Base-by-base conservation (phyloP, 2,329 filamentous ascomycete species). In the Hansfordia pulvinata region DNA sequence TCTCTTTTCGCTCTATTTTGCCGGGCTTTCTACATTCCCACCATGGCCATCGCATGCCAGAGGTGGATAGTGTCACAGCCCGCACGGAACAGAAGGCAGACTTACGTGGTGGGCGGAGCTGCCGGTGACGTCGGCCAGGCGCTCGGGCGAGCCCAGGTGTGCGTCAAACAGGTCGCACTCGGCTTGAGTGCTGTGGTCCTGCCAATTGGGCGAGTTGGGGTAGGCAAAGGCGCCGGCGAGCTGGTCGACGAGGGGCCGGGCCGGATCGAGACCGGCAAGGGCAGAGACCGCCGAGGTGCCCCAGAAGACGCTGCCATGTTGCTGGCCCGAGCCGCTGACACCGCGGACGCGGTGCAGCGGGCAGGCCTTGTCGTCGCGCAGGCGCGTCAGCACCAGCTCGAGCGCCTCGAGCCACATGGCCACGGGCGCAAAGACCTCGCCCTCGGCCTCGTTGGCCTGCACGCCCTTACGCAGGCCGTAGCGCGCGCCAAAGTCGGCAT, bases 261-360 rank as follows among this genome's bases (percentile, higher is more conserved):
- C 54, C 3, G 64, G 47, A 37, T 82, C 63, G 22, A 96, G 56
- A 9, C 43, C 56, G 4, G 49, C 55, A 22, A 96, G 64, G 22
- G 78, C 44, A 6, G 52, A 44, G 46, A 81, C 78, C 5, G 82
- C 86, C 30, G 74, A 57, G 23, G 59, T 50, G 31, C 69, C 79
- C 88, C 88, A 96, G 58, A 90, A 96, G 16, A 96, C 85, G 49
- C 88, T 96, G 18, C 90, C 90, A 53, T 96, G 90, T 62, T 98
- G 90, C 68, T 96, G 92, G 29, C 90, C 86, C 10, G 88, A 86
- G 35, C 85, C 90, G 43, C 82, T 88, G 40, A 98, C 68, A 17
- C 83, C 88, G 44, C 69, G 73, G 36, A 98, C 74, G 27, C 70
- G 69, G 27, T 64, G 55, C 42, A 94, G 77, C 38, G 85, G 77